These are phyloP conservation scores for Diplosphaera chodatii DNA, from an alignment of 139 green algal species.

Conservation along the genomic window DNA sequence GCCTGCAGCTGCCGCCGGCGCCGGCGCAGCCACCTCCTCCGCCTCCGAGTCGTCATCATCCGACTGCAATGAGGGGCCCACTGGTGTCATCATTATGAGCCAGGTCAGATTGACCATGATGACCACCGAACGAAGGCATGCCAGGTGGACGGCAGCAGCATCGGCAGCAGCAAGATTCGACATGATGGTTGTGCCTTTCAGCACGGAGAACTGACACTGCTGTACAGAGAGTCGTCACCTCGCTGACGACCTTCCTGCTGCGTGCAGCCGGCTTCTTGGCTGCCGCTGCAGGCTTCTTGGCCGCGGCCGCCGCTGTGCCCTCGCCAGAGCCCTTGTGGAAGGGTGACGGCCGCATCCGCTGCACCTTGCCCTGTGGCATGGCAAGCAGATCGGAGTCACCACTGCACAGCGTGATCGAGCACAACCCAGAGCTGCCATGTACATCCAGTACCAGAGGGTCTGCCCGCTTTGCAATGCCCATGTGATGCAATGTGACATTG, in stretches of 20 bases:
- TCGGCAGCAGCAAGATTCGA: background rate
- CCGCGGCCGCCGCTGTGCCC: background rate
- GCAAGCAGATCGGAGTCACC: background rate
- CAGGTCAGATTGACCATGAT: too few species aligned
- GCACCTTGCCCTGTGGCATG: conserved; percentile 29
- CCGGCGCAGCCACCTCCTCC: background rate
- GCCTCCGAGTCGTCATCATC: background rate
- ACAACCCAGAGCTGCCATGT: too few species aligned
- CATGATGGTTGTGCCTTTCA: too few species aligned
- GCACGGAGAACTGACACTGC: too few species aligned
- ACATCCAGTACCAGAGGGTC: too few species aligned
- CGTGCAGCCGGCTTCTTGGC: background rate
- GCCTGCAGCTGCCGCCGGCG: background rate
- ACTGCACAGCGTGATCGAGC: background rate
- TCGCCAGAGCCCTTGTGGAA: conserved; percentile 46
- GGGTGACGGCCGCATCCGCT: conserved; percentile 40
- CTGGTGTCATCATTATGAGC: too few species aligned
- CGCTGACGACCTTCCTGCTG: background rate
- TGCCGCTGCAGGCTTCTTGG: background rate
- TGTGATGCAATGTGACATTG: too few species aligned
- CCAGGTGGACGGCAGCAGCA: too few species aligned
- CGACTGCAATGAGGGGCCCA: background rate
- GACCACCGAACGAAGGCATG: too few species aligned
- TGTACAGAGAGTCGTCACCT: background rate
- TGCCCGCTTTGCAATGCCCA: too few species aligned